Conservation (phyloP, 768 basidiomycete species). For the Agaricus subrufescens region DNA sequence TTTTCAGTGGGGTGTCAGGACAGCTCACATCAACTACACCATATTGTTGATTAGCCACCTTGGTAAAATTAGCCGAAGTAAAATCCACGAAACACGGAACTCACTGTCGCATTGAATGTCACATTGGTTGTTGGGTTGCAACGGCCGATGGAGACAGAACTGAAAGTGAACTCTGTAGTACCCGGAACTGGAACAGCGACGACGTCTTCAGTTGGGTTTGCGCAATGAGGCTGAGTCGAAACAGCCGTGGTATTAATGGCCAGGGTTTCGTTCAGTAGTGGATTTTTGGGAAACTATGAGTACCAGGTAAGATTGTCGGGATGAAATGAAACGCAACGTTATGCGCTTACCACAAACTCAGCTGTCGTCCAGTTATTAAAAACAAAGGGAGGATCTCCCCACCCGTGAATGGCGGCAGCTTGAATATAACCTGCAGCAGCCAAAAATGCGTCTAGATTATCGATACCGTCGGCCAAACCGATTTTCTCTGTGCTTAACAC, state of each 20-base stretch:
- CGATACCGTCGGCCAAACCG: constrained; percentile 40
- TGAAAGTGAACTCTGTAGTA: constrained; percentile 29
- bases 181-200: constrained; percentile 8
- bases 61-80: neutral
- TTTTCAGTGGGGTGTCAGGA: constrained; percentile 23
- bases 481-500: constrained; percentile 39
- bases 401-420: constrained; percentile 35
- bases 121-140: constrained; percentile 32
- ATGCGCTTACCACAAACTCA: constrained; percentile 39
- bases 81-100: neutral
- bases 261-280: constrained; percentile 49
- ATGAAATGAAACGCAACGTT: neutral
- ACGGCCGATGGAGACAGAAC: constrained; percentile 42
- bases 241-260: constrained; percentile 49
- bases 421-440: constrained; percentile 57
- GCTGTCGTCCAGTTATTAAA: constrained; percentile 46
- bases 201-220: constrained; percentile 26
- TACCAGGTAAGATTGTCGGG: neutral
- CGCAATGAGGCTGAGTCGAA: constrained; percentile 43
- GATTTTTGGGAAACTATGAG: constrained; percentile 35
- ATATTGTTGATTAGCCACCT: constrained; percentile 43
- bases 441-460: constrained; percentile 46
- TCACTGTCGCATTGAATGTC: constrained; percentile 32
- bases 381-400: constrained; percentile 59
- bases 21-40: constrained; percentile 38